Evolutionary conservation across 805 yeast genomes (phyloP).

Genomic region (Ascoidea asiatica): DNA sequence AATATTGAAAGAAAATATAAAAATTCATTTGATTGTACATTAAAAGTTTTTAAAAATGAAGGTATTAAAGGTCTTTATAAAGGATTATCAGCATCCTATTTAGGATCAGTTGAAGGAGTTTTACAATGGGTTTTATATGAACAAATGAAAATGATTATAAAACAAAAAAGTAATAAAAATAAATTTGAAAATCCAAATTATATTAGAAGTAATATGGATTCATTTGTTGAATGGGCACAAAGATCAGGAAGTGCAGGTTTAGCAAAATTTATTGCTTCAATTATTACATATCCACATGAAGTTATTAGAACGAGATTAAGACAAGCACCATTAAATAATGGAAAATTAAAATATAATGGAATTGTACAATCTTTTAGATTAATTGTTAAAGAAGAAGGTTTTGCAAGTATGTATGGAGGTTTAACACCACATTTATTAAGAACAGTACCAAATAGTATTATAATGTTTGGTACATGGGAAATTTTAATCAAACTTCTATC

Average conservation of each 20-base stretch:
- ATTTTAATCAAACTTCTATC: constrained; percentile 50
- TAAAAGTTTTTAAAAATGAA: constrained; percentile 55
- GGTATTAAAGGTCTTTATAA: constrained; percentile 73
- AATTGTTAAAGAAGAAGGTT: constrained; percentile 85
- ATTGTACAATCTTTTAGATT: constrained; percentile 75
- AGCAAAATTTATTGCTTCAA: constrained; percentile 86
- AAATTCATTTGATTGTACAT: constrained; percentile 76
- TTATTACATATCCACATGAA: constrained; percentile 93
- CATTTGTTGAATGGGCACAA: constrained; percentile 80
- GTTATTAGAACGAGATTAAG: constrained; percentile 91
- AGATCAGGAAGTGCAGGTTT: constrained; percentile 96
- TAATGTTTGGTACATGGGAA: constrained; percentile 99
- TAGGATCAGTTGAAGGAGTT: constrained; percentile 88
- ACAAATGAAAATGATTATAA: constrained; percentile 72
- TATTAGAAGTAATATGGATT: constrained; percentile 35
- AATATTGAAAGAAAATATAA: constrained; percentile 46
- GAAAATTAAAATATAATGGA: constrained; percentile 80
- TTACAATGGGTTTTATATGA: constrained; percentile 95
- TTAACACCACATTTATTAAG: constrained; percentile 92
- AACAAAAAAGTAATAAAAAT: constrained; percentile 25
- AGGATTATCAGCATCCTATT: constrained; percentile 88
- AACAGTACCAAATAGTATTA: constrained; percentile 95
- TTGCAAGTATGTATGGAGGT: constrained; percentile 92
- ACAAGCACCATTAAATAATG: constrained; percentile 80
- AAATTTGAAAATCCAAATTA: constrained; percentile 19